A percentile compares a stretch with the other conserved stretches of the same genome.
Evolutionary conservation across 2,329 filamentous ascomycete genomes (phyloP).

Genomic region (Endocalyx cinctus): DNA sequence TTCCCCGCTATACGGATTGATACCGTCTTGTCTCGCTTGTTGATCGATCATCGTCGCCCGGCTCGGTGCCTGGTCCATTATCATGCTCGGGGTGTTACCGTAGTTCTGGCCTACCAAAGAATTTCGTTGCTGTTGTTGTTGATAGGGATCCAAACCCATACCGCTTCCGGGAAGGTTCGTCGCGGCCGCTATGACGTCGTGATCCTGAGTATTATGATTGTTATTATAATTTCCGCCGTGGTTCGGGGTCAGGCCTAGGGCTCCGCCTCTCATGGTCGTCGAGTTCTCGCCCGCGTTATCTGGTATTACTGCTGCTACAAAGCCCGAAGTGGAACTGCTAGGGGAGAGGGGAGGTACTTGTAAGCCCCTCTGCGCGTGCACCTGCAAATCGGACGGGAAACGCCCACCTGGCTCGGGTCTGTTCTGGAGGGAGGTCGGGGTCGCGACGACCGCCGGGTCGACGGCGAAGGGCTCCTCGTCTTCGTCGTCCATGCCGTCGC

Average conservation of each 20-base stretch:
- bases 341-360: conserved; percentile 73
- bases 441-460: conserved; percentile 45
- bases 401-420: conserved; percentile 89
- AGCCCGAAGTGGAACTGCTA: conserved; percentile 74
- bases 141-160: too few species aligned
- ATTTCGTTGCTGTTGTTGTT: conserved; percentile 26
- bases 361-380: conserved; percentile 74
- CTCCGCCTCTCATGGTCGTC: conserved; percentile 15
- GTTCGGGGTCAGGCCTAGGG: too few species aligned
- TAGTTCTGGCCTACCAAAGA: conserved; percentile 33
- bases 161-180: conserved; percentile 48
- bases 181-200: conserved; percentile 56
- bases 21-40: conserved; percentile 48
- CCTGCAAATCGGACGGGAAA: conserved; percentile 90
- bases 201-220: too few species aligned
- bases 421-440: conserved; percentile 46
- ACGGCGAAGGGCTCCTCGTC: conserved; percentile 61
- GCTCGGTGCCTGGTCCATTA: conserved; percentile 45
- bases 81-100: conserved; percentile 39
- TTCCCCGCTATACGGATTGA: conserved; percentile 54
- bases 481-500: conserved; percentile 72
- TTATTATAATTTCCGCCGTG: conserved; percentile 13
- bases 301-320: too few species aligned
- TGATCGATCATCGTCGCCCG: conserved; percentile 46
- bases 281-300: conserved; percentile 21